These are phyloP conservation scores for Liriodendron chinense DNA, from an alignment of 164 flowering plant genomes.

Conservation along the genomic window DNA sequence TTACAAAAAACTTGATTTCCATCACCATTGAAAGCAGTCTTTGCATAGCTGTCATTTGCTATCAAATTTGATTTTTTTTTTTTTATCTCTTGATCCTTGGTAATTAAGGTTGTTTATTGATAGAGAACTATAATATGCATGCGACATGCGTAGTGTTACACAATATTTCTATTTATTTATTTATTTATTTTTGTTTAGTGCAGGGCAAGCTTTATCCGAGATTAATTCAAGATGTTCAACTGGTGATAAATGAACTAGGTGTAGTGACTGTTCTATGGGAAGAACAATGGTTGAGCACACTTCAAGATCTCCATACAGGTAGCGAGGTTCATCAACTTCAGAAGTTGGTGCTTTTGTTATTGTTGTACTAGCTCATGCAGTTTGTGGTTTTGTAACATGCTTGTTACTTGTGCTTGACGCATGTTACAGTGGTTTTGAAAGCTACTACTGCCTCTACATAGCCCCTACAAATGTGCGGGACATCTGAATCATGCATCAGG, in stretches of 20 bases:
- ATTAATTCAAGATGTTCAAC: slow-evolving; percentile 86
- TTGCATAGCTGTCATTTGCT: not conserved
- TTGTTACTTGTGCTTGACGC: too few relatives aligned
- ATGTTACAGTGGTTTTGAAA: too few relatives aligned
- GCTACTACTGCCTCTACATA: too few relatives aligned
- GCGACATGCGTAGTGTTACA: too few relatives aligned
- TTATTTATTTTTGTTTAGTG: slow-evolving; percentile 21
- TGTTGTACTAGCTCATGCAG: not conserved
- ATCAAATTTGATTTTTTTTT: too few relatives aligned
- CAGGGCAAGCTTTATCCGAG: slow-evolving; percentile 84
- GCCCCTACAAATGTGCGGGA: too few relatives aligned
- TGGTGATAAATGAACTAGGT: slow-evolving; percentile 82
- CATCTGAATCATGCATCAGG: too few relatives aligned
- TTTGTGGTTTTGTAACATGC: not conserved
- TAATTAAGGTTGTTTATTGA: not conserved
- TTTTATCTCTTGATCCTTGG: not conserved
- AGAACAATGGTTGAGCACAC: slow-evolving; percentile 95
- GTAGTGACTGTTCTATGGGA: slow-evolving; percentile 98
- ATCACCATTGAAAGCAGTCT: too few relatives aligned
- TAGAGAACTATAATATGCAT: too few relatives aligned
- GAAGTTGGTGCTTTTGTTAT: not conserved
- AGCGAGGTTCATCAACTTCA: not conserved
- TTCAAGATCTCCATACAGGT: slow-evolving; percentile 98
- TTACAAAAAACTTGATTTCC: too few relatives aligned
- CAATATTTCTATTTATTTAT: too few relatives aligned